A percentile compares a stretch with the other conserved stretches of the same genome.
Conservation (phyloP, 2,329 filamentous ascomycete species). For the Apiospora pterosperma region DNA sequence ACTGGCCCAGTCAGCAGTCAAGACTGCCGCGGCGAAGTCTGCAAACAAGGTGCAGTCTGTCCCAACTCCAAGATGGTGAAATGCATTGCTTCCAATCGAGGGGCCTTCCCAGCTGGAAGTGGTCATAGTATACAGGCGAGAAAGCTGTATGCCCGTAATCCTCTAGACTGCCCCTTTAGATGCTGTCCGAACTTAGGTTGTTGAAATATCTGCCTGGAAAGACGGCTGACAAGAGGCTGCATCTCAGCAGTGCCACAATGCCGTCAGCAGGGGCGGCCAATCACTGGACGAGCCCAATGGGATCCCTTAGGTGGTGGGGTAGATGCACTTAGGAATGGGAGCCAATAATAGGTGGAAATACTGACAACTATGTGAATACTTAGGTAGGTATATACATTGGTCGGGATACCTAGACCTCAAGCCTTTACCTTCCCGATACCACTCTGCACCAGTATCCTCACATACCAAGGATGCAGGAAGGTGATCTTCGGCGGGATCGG, state of each 20-base stretch:
- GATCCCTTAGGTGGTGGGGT: background rate
- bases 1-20: background rate
- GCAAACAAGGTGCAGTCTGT: background rate
- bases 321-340: background rate
- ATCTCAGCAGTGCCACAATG: background rate
- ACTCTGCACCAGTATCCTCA: slow-evolving; percentile 23
- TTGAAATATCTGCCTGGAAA: background rate
- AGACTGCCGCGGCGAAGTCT: background rate
- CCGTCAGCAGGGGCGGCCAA: background rate
- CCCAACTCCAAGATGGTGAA: background rate
- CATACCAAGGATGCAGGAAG: slow-evolving; percentile 27
- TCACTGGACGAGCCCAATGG: background rate
- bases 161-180: background rate
- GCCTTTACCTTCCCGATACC: slow-evolving; percentile 22
- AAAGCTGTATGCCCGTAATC: background rate
- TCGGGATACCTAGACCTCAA: slow-evolving; percentile 7
- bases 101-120: background rate
- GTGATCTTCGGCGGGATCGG: slow-evolving; percentile 20
- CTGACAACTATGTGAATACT: background rate
- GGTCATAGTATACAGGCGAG: background rate
- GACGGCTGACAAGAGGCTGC: background rate
- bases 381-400: background rate
- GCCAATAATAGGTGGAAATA: background rate
- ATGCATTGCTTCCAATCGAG: background rate
- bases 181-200: background rate